Conservation (phyloP, 305 asterid species). For the Fraxinus latifolia region DNA sequence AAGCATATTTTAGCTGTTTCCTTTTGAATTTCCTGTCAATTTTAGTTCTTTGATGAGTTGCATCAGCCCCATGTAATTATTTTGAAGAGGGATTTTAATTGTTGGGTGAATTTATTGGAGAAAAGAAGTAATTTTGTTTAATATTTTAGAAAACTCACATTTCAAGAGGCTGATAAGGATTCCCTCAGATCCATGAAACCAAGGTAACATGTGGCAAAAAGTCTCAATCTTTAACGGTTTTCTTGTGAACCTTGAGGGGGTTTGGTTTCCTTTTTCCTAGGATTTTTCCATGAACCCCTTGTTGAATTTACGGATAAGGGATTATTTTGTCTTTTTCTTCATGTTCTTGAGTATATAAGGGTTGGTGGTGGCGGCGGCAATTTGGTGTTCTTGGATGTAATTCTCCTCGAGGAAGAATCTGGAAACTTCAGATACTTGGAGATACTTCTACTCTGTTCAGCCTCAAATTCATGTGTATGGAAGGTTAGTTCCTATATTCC, state of each 20-base stretch:
- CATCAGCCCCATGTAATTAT: conserved; percentile 17
- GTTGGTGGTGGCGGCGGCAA: conserved; percentile 44
- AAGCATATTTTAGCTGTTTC: conserved; percentile 28
- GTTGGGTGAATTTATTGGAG: conserved; percentile 29
- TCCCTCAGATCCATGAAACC: conserved; percentile 74
- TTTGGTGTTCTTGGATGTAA: conserved; percentile 29
- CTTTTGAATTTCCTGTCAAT: conserved; percentile 13
- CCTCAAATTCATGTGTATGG: conserved; percentile 12
- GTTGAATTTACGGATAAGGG: conserved; percentile 47
- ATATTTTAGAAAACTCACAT: conserved; percentile 10
- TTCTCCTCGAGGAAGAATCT: conserved; percentile 27
- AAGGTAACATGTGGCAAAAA: conserved; percentile 60
- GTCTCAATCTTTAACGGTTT: conserved; percentile 45
- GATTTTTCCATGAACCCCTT: conserved; percentile 35
- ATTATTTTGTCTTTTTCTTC: conserved; percentile 47
- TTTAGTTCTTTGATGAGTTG: conserved; percentile 26
- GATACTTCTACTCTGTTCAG: conserved; percentile 6
- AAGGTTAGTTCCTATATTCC: conserved; percentile 34
- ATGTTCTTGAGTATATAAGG: conserved; percentile 40
- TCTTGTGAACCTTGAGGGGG: conserved; percentile 57
- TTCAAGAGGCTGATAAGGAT: conserved; percentile 52
- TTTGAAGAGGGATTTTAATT: conserved; percentile 33
- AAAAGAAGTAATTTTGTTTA: conserved; percentile 4
- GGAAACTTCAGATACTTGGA: conserved; percentile 11
- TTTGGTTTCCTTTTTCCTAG: conserved; percentile 32